These are phyloP conservation scores for Neofusicoccum umdonicola DNA, from an alignment of 2,329 filamentous ascomycete genomes.

Conservation along the genomic window DNA sequence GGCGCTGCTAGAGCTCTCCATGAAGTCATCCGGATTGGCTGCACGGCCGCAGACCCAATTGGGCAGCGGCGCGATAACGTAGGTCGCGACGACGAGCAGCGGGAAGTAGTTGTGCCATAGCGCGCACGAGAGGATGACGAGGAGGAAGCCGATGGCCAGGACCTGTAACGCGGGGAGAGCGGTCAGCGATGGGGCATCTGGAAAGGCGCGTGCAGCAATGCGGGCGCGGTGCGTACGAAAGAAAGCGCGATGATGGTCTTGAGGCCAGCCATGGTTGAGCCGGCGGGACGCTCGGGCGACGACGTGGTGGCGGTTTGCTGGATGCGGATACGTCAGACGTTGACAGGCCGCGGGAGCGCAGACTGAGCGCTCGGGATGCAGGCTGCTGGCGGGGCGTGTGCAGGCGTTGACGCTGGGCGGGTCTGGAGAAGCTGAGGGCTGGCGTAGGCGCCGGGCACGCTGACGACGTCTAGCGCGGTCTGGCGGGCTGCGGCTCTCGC, in stretches of 20 bases:
- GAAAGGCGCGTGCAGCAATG: neutral
- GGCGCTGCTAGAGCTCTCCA: conserved; percentile 76
- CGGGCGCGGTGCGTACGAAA: conserved; percentile 62
- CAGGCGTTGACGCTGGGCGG: neutral
- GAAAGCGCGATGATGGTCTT: conserved; percentile 99
- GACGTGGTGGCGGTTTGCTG: neutral
- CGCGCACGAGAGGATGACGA: conserved; percentile 96
- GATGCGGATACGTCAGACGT: neutral
- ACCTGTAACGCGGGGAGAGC: conserved; percentile 51
- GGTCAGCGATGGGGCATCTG: neutral
- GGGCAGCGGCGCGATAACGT: conserved; percentile 86
- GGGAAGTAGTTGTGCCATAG: conserved; percentile 94
- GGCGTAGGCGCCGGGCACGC: conserved; percentile 10
- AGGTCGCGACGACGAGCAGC: conserved; percentile 91
- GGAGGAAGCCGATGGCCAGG: conserved; percentile 95
- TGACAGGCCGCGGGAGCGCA: neutral
- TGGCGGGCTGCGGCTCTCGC: neutral
- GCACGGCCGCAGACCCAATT: conserved; percentile 94
- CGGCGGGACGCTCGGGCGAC: conserved; percentile 26
- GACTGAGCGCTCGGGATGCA: neutral
- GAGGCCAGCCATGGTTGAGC: conserved; percentile 69
- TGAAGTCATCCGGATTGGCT: conserved; percentile 92
- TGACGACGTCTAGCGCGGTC: conserved; percentile 12
- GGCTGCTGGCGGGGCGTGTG: neutral
- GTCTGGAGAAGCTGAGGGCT: conserved; percentile 8